Evolutionary conservation across 2,329 filamentous ascomycete genomes (phyloP).

Genomic region (Scedosporium apiospermum): DNA sequence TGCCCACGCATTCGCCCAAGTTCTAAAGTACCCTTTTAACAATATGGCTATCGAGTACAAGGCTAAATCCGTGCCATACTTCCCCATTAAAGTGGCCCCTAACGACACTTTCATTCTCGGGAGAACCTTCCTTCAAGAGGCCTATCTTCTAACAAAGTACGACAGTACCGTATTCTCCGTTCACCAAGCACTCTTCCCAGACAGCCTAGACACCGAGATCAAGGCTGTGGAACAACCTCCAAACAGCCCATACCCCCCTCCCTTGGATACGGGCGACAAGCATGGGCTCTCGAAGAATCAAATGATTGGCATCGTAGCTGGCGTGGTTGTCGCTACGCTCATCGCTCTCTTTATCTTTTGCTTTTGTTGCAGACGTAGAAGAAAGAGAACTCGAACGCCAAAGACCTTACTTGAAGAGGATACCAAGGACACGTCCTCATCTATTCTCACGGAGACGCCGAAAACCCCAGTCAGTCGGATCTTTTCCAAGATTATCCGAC

Average conservation of each 20-base stretch:
- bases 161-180: slow-evolving; percentile 44
- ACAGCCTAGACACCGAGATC: slow-evolving; percentile 31
- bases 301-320: slow-evolving; percentile 37
- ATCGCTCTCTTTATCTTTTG: slow-evolving; percentile 21
- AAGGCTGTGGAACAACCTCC: slow-evolving; percentile 21
- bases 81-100: slow-evolving; percentile 50
- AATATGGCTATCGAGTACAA: slow-evolving; percentile 31
- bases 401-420: slow-evolving; percentile 16
- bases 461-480: slow-evolving; percentile 27
- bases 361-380: slow-evolving; percentile 23
- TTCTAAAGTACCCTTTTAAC: slow-evolving; percentile 39
- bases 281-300: slow-evolving; percentile 28
- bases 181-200: slow-evolving; percentile 45
- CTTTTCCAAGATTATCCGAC: slow-evolving; percentile 32
- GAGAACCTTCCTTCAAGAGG: slow-evolving; percentile 61
- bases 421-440: slow-evolving; percentile 26
- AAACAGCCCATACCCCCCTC: slow-evolving; percentile 37
- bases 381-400: slow-evolving; percentile 13
- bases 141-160: slow-evolving; percentile 49
- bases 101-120: slow-evolving; percentile 53
- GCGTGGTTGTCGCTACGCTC: slow-evolving; percentile 24
- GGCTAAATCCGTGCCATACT: slow-evolving; percentile 46
- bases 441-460: slow-evolving; percentile 22
- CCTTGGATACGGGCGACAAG: slow-evolving; percentile 11
- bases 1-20: slow-evolving; percentile 38